Evolutionary conservation across 805 yeast species (phyloP), one percentile per base, ranked within the genome.

Genomic region (Dipodascopsis uninucleata): DNA sequence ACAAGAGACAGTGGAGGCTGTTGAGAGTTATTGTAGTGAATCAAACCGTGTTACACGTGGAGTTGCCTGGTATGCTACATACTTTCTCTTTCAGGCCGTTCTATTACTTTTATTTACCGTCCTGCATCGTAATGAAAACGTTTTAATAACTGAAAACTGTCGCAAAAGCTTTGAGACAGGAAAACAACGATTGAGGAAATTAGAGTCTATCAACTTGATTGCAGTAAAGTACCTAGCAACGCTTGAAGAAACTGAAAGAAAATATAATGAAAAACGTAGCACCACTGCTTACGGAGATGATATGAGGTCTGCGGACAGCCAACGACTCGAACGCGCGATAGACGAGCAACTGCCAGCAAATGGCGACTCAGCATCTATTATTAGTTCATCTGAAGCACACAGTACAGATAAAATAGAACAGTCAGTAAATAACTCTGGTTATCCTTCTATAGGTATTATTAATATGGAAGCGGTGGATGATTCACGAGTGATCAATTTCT

Each of bases 61-160:
- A 1, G 32, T 45, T 5, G 42, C 75, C 21, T 78, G 82, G 82
- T 74, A 77, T 61, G 74, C 79, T 5, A 74, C 77, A 0, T 78
- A 74, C 50, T 79, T 74, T 58, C 51, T 76, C 5, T 76, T 77
- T 60, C 81, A 78, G 57, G 79, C 82, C 1, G 42, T 34, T 22
- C 25, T 49, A 58, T 62, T 36, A 38, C 40, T 8, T 58, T 47
- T 14, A 56, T 68, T 40, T 56, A 57, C 45, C 71, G 73, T 2
- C 22, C 36, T n/a, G 12, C 22, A 25, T 7, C 22, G 20, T 33
- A n/a, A 23, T 7, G 36, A n/a, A n/a, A 25, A 33, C 36, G 16
- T 14, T 8, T 7, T 14, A 7, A 16, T n/a, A 17, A 7, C 36
- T 21, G 22, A 21, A 14, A 25, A 31, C 20, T 33, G 36, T 25